phyloP scores from a whole-genome alignment of 1,139 yeast species.

The Blastobotrys petasosporus region DNA sequence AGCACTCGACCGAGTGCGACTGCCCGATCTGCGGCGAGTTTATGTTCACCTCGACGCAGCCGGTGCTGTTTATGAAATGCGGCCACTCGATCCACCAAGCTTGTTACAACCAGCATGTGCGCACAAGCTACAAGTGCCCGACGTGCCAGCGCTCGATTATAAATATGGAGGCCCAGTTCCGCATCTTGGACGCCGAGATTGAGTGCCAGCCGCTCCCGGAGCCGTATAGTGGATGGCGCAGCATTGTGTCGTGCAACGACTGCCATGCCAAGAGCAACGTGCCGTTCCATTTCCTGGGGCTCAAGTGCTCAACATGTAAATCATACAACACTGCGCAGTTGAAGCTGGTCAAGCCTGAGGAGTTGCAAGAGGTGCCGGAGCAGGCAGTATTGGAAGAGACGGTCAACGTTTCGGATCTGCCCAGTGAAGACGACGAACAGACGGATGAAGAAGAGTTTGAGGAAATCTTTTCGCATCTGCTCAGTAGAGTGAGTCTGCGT shows the following conservation, averaged over 20 bases:
- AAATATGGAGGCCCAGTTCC: constrained; percentile 82
- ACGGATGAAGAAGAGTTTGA: constrained; percentile 7
- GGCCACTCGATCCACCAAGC: constrained; percentile 90
- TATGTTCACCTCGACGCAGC: constrained; percentile 76
- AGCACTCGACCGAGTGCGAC: constrained; percentile 81
- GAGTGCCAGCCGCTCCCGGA: constrained; percentile 69
- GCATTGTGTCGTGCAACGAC: constrained; percentile 79
- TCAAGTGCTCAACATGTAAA: constrained; percentile 78
- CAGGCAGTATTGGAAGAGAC: constrained; percentile 3
- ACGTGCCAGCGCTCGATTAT: constrained; percentile 77
- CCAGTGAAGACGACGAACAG: constrained; percentile 10
- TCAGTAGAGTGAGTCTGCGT: constrained; percentile 2
- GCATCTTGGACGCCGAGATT: constrained; percentile 81
- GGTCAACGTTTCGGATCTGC: constrained; percentile 6
- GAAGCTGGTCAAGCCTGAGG: constrained; percentile 43
- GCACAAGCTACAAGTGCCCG: constrained; percentile 85
- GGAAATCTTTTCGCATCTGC: constrained; percentile 1
- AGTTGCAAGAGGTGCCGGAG: not conserved
- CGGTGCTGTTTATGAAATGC: constrained; percentile 88
- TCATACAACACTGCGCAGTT: constrained; percentile 81
- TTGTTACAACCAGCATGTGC: constrained; percentile 74
- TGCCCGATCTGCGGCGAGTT: constrained; percentile 93
- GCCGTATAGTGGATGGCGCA: constrained; percentile 71
- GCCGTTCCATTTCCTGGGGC: constrained; percentile 75
- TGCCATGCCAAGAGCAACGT: constrained; percentile 79